Conservation (phyloP, 2,329 filamentous ascomycete species). For the Aphanocladium album region DNA sequence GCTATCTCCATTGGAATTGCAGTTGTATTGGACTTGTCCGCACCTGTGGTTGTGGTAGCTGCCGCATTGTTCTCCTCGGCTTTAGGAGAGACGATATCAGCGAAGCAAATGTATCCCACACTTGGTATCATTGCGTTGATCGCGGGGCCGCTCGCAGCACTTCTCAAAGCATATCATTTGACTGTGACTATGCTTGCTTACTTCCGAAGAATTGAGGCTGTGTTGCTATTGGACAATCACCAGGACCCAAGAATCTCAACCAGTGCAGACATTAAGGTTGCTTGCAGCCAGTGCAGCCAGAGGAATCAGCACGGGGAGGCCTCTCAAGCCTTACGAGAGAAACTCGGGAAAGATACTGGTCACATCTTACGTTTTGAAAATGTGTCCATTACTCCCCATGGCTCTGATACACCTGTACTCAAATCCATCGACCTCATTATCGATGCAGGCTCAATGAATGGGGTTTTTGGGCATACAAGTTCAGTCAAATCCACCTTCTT, state of each 20-base stretch:
- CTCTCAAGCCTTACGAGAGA: not conserved
- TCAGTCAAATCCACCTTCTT: not conserved
- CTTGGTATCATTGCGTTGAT: not conserved
- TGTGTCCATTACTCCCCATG: not conserved
- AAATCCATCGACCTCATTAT: not conserved
- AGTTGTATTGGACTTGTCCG: not conserved
- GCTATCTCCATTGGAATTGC: not conserved
- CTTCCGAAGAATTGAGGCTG: not conserved
- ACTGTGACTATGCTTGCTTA: not conserved
- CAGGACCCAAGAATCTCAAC: not conserved
- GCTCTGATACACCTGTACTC: not conserved
- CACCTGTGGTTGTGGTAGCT: not conserved
- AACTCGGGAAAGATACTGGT: not conserved
- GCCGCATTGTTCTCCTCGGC: not conserved
- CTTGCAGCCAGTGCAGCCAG: no score
- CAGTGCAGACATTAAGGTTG: no score
- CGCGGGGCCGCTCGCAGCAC: not conserved
- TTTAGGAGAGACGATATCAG: not conserved
- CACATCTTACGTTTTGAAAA: not conserved
- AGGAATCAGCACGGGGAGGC: no score
- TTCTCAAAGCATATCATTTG: not conserved
- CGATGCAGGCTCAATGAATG: not conserved
- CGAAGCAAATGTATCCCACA: not conserved
- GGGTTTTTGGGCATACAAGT: not conserved
- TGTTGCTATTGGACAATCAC: not conserved